A percentile compares a stretch with the other conserved stretches of the same genome.
Evolutionary conservation across 225 moss, liverwort and hornwort genomes (phyloP).

Genomic region (Lunularia cruciata): DNA sequence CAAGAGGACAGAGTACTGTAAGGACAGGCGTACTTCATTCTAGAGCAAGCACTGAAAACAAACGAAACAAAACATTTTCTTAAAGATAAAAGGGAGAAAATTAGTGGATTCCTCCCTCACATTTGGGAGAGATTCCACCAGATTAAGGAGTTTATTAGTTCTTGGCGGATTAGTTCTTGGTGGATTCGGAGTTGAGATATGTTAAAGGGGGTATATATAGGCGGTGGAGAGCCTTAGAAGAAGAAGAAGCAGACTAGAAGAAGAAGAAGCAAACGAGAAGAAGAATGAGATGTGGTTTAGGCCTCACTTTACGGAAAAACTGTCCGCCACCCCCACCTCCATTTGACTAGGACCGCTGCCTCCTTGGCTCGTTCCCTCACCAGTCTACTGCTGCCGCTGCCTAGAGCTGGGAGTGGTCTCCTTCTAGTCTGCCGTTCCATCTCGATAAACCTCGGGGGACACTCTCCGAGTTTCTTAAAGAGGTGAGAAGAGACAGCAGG

Average conservation of each 20-base stretch:
- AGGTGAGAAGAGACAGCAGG: background rate
- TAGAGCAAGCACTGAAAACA: background rate
- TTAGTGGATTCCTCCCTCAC: too few species aligned
- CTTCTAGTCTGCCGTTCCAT: background rate
- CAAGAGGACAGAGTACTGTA: background rate
- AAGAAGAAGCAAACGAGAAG: background rate
- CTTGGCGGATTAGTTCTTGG: background rate
- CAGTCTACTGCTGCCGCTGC: background rate
- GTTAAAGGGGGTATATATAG: too few species aligned
- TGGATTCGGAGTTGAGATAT: background rate
- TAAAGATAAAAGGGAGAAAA: too few species aligned
- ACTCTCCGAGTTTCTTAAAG: background rate
- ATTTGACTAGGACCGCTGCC: background rate
- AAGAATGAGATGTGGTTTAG: background rate
- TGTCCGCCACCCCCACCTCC: background rate
- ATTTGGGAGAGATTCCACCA: too few species aligned
- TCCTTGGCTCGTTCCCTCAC: background rate
- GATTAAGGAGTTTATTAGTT: too few species aligned
- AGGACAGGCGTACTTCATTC: too few species aligned
- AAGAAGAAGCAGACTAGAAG: background rate
- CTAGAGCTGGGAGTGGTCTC: too few species aligned
- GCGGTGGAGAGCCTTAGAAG: too few species aligned
- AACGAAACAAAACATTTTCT: background rate
- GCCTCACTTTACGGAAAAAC: slow-evolving; percentile 1
- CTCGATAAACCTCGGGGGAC: background rate